A percentile compares a stretch with the other conserved stretches of the same genome.
phyloP scores from a whole-genome alignment of 2,329 filamentous ascomycete species.

The Sclerotinia trifoliorum region DNA sequence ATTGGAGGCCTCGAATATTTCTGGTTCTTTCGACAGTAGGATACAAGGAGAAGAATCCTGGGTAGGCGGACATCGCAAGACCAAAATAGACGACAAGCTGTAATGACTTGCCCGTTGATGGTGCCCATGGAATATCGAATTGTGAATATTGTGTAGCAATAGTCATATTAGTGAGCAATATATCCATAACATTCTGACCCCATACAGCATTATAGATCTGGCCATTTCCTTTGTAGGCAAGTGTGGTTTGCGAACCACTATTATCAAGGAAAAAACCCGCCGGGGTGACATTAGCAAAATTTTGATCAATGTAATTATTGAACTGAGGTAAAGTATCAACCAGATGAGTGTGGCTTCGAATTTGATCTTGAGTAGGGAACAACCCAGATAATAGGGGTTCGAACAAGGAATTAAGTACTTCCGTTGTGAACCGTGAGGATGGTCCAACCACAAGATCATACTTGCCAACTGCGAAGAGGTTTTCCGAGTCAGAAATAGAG shows the following conservation, averaged over 20 bases:
- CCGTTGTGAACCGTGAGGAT: slow-evolving; percentile 42
- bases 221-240: slow-evolving; percentile 69
- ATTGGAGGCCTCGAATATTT: slow-evolving; percentile 81
- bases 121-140: slow-evolving; percentile 73
- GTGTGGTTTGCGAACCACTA: slow-evolving; percentile 55
- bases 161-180: slow-evolving; percentile 63
- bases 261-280: slow-evolving; percentile 79
- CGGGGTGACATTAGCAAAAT: slow-evolving; percentile 68
- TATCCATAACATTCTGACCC: slow-evolving; percentile 64
- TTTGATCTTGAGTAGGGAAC: slow-evolving; percentile 26
- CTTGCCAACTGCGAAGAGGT: slow-evolving; percentile 26
- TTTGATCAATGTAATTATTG: slow-evolving; percentile 58
- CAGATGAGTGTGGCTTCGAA: slow-evolving; percentile 29
- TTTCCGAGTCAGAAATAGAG: slow-evolving; percentile 42
- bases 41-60: slow-evolving; percentile 85
- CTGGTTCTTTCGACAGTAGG: slow-evolving; percentile 78
- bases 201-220: slow-evolving; percentile 56
- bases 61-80: slow-evolving; percentile 73
- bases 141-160: slow-evolving; percentile 71
- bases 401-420: slow-evolving; percentile 31
- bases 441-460: slow-evolving; percentile 46
- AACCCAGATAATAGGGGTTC: slow-evolving; percentile 30
- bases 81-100: slow-evolving; percentile 81
- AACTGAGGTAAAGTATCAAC: slow-evolving; percentile 69
- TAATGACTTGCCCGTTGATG: slow-evolving; percentile 67